Evolutionary conservation across 2,329 filamentous ascomycete species (phyloP), one percentile per base, ranked within the genome.

Genomic region (Plenodomus biglobosus): DNA sequence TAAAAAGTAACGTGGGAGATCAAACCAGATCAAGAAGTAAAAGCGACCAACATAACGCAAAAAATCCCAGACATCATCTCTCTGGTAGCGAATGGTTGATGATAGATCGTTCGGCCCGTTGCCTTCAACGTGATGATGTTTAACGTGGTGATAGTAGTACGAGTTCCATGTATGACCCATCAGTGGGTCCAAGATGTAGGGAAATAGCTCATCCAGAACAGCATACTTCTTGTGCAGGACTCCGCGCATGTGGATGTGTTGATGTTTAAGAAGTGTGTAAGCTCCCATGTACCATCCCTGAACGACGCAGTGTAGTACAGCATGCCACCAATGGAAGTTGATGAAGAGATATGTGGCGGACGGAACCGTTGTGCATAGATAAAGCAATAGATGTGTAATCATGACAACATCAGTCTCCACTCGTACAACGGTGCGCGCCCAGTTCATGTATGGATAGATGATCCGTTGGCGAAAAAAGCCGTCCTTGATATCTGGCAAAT

Each of bases 151-250:
- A 65, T 90, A 92, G 68, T 81, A 92, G 73, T 92, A 92, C 1
- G 85, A 86, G 72, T 92, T 90, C 87, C 87, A 91, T 0, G 88
- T 91, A 64, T 92, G 88, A 10, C 88, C 88, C 81, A 90, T 87
- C 47, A 92, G 72, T 0, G 88, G 88, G 58, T 91, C 86, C 10
- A 83, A 75, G 35, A 92, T 69, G 65, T 90, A 92, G 0, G 88
- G 88, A 58, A 91, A 92, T 1, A 78, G 43, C 5, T 71, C 65
- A 62, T 92, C 88, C 49, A 92, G 70, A 22, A 79, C 62, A 27
- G 73, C 72, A 44, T 79, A 81, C 7, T 73, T 67, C 59, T 80
- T 81, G 19, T 76, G 72, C 30, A 92, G 72, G 2, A 92, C 77
- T 15, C 88, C 88, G 38, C 84, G 80, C 76, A 84, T 84, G 67